Conservation (phyloP, 2,329 filamentous ascomycete genomes). For the Alternaria hordeiaustralica region DNA sequence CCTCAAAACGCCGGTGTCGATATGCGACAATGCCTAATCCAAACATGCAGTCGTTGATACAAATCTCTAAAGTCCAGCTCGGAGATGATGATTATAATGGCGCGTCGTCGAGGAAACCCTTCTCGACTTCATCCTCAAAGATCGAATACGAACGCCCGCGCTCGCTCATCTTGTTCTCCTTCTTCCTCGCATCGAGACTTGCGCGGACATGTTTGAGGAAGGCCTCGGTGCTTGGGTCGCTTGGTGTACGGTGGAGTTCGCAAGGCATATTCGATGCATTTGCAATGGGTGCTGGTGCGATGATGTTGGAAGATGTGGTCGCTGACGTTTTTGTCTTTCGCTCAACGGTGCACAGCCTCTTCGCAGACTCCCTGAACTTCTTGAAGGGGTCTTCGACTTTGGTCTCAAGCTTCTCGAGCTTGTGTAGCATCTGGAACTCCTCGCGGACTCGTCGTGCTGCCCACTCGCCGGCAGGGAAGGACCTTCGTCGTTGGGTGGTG, state of each 20-base stretch:
- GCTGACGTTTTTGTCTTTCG: neutral
- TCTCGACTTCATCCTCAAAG: constrained; percentile 19
- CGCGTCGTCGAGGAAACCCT: constrained; percentile 16
- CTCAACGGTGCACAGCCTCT: constrained; percentile 3
- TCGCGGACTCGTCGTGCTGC: neutral
- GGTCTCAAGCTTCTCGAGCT: neutral
- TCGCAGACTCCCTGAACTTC: neutral
- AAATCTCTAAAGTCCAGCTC: neutral
- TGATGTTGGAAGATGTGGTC: neutral
- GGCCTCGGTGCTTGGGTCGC: constrained; percentile 7
- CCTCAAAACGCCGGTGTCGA: neutral
- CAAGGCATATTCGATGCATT: neutral
- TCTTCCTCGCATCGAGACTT: constrained; percentile 18
- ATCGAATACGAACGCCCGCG: constrained; percentile 9
- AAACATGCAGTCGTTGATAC: neutral
- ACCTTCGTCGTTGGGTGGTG: constrained; percentile 11
- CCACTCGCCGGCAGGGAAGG: constrained; percentile 12
- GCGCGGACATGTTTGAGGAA: constrained; percentile 22
- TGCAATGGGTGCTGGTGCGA: neutral
- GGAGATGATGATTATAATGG: constrained; percentile 6
- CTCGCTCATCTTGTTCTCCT: neutral
- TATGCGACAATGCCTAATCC: neutral
- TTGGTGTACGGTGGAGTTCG: constrained; percentile 6
- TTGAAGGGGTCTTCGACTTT: neutral
- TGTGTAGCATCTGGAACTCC: constrained; percentile 5